These are phyloP conservation scores for Arachnomyces sp. DNA, from an alignment of 2,329 filamentous ascomycete species.

Conservation along the genomic window DNA sequence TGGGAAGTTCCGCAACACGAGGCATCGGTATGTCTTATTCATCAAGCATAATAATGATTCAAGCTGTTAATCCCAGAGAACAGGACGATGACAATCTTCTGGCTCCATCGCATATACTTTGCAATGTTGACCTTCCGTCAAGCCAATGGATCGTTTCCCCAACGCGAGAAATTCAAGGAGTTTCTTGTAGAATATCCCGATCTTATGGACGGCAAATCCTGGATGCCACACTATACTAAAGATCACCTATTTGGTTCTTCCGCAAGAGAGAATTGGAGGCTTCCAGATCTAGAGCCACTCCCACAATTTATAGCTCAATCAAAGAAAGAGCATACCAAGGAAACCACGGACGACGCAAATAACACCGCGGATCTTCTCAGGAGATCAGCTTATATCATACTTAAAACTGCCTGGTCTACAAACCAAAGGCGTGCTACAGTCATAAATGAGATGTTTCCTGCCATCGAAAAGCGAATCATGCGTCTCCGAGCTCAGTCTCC, in stretches of 20 bases:
- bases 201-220: conserved; percentile 1
- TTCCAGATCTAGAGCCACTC: neutral
- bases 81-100: conserved; percentile 5
- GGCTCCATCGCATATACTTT: conserved; percentile 2
- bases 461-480: conserved; percentile 2
- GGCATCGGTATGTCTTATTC: conserved; percentile 1
- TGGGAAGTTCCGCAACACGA: conserved; percentile 2
- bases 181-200: conserved; percentile 1
- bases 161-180: conserved; percentile 1
- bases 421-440: conserved; percentile 1
- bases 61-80: too few species aligned
- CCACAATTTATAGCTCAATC: neutral
- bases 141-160: neutral
- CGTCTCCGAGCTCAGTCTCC: conserved; percentile 1
- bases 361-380: neutral
- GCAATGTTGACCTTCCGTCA: neutral
- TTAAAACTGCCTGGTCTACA: neutral
- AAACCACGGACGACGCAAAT: neutral
- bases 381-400: neutral
- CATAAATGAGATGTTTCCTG: conserved; percentile 1
- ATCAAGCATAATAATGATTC: neutral
- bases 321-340: neutral
- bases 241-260: neutral
- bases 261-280: neutral
- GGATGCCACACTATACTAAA: conserved; percentile 1